Conservation (phyloP, 2,329 filamentous ascomycete species). For the Periconia sp. region DNA sequence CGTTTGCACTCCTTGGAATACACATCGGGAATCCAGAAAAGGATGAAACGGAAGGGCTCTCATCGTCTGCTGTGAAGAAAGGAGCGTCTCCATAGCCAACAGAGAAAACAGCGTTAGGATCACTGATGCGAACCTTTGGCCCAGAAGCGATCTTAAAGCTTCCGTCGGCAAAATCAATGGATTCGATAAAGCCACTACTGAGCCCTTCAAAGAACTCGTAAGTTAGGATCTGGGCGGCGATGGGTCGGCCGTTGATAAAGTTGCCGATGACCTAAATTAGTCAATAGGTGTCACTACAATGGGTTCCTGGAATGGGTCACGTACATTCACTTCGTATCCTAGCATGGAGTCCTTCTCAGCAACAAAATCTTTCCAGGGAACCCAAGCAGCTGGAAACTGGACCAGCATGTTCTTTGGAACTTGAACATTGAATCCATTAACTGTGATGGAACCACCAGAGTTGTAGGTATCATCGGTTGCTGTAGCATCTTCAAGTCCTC, state of each 20-base stretch:
- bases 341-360: conserved; percentile 3
- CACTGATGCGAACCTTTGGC: conserved; percentile 38
- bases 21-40: conserved; percentile 55
- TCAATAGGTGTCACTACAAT: conserved; percentile 1
- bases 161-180: conserved; percentile 24
- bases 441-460: conserved; percentile 46
- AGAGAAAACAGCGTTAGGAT: conserved; percentile 47
- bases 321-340: not conserved
- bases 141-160: conserved; percentile 34
- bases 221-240: conserved; percentile 36
- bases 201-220: conserved; percentile 32
- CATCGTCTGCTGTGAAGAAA: conserved; percentile 50
- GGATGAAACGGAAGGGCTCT: conserved; percentile 48
- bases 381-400: conserved; percentile 49
- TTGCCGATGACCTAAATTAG: not conserved
- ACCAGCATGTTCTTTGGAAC: conserved; percentile 52
- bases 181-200: conserved; percentile 31
- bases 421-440: conserved; percentile 46
- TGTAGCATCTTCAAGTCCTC: conserved; percentile 7
- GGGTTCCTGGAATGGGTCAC: not conserved
- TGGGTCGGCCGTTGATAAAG: conserved; percentile 30
- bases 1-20: conserved; percentile 45
- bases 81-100: conserved; percentile 41
- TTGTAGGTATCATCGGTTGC: conserved; percentile 28
- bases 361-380: conserved; percentile 39